Evolutionary conservation across 2,329 filamentous ascomycete genomes (phyloP), one percentile per base, ranked within the genome.

Genomic region (Mycosphaerella arachidis): DNA sequence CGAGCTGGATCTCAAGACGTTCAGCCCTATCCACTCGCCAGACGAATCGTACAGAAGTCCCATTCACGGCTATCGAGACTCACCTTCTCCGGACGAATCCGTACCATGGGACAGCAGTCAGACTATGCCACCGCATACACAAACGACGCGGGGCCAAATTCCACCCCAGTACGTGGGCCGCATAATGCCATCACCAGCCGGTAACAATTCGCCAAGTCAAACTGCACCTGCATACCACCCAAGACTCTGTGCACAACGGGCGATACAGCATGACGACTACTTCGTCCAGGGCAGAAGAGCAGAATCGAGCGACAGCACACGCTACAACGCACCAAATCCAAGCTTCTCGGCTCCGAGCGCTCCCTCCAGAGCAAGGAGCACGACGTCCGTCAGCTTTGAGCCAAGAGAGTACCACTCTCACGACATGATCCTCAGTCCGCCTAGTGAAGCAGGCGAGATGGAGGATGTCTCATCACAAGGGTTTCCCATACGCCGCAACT

Each of bases 371-470:
- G 48, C 52, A 3, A 58, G 51, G 24, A 64, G 56, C 55, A 54
- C 51, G 8, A 60, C 50, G 30, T 59, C 62, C 13, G 58, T 64
- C 5, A 57, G 45, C 33, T 63, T 63, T 20, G 62, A 63, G 9
- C 55, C 60, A 4, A 55, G 56, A 31, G 60, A 62, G 12, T 9
- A 45, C 2, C 55, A 56, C 24, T 45, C 56, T 24, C 58, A 51
- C n/a, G 57, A 62, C 12, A 27, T 65, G 29, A 58, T 48, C n/a
- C 33, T 63, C 10, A 63, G 65, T 51, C 61, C 65, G 13, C 63
- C 65, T 0, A 64, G 59, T 40, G 65, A 67, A 45, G 61, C 63
- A 2, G 60, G 58, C 12, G 63, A 64, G 29, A 65, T 27, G 24
- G 58, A 64, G 37, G 59, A 62, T 46, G 29, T 53, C 50, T 52